phyloP scores from a whole-genome alignment of 805 yeast genomes.

The Starmera amethionina region DNA sequence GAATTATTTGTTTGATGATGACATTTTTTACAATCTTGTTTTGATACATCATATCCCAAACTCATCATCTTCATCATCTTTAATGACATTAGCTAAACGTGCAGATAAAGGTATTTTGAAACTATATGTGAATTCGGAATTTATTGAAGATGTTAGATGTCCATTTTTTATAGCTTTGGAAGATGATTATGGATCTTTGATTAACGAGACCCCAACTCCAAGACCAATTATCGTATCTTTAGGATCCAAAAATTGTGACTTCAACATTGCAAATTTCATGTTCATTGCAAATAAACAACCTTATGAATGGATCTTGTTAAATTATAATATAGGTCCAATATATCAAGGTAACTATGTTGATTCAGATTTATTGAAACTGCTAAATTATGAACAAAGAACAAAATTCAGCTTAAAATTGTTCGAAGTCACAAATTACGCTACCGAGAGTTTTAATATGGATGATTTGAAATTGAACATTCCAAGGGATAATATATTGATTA shows the following conservation, averaged over 20 bases:
- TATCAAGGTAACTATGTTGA: constrained; percentile 39
- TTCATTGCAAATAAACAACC: constrained; percentile 28
- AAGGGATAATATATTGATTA: constrained; percentile 10
- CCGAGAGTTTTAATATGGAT: constrained; percentile 10
- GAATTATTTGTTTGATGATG: background rate
- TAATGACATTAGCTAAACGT: background rate
- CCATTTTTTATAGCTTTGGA: background rate
- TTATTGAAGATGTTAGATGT: background rate
- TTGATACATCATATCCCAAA: background rate
- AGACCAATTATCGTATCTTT: constrained; percentile 1
- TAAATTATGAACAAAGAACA: constrained; percentile 28
- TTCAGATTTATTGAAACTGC: constrained; percentile 26
- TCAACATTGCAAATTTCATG: constrained; percentile 23
- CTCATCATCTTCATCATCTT: background rate
- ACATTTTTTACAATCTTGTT: background rate
- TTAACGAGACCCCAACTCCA: background rate
- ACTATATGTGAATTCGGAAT: background rate
- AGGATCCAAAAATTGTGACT: constrained; percentile 8
- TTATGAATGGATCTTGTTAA: constrained; percentile 41
- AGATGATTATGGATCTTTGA: background rate
- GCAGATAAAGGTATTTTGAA: background rate
- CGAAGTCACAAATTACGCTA: constrained; percentile 19
- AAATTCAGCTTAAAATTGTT: constrained; percentile 25
- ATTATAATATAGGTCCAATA: constrained; percentile 37
- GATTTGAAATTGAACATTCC: constrained; percentile 9